Evolutionary conservation across 1,139 yeast genomes (phyloP).

Genomic region (Saccharomycopsis hybrid): DNA sequence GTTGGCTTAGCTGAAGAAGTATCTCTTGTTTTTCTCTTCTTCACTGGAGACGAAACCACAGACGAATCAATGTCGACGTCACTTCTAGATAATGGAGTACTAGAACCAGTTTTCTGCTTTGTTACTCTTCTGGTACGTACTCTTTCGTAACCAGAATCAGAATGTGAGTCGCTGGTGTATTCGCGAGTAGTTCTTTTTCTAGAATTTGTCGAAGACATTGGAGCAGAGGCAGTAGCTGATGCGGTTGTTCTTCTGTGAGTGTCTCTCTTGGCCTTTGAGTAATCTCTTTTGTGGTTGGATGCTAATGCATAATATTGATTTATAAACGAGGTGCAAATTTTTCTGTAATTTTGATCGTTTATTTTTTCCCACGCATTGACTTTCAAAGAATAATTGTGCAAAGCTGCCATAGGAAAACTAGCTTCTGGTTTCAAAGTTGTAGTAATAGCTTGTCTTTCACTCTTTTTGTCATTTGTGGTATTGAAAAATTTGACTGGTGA

Average conservation of each 20-base stretch:
- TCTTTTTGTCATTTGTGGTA: conserved; percentile 19
- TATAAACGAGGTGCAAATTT: conserved; percentile 11
- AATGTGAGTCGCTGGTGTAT: conserved; percentile 28
- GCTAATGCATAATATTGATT: conserved; percentile 19
- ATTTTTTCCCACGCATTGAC: conserved; percentile 43
- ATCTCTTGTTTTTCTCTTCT: conserved; percentile 35
- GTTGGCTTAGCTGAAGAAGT: conserved; percentile 32
- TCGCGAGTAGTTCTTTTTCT: conserved; percentile 21
- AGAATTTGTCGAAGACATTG: neutral
- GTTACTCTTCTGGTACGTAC: conserved; percentile 52
- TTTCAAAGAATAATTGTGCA: conserved; percentile 40
- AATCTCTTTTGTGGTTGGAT: conserved; percentile 22
- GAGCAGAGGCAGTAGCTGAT: neutral
- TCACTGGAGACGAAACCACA: conserved; percentile 31
- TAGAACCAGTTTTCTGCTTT: neutral
- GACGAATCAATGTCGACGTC: conserved; percentile 22
- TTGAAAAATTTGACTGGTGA: conserved; percentile 15
- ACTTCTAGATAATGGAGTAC: conserved; percentile 10
- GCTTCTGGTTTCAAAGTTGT: neutral
- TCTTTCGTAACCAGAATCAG: conserved; percentile 34
- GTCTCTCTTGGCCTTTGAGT: no score
- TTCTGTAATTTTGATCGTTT: neutral
- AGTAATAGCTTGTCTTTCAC: neutral
- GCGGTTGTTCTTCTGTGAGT: neutral
- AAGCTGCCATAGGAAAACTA: conserved; percentile 43